Evolutionary conservation across 1,139 yeast species (phyloP), one percentile per base, ranked within the genome.

Genomic region (Taphrina populina): DNA sequence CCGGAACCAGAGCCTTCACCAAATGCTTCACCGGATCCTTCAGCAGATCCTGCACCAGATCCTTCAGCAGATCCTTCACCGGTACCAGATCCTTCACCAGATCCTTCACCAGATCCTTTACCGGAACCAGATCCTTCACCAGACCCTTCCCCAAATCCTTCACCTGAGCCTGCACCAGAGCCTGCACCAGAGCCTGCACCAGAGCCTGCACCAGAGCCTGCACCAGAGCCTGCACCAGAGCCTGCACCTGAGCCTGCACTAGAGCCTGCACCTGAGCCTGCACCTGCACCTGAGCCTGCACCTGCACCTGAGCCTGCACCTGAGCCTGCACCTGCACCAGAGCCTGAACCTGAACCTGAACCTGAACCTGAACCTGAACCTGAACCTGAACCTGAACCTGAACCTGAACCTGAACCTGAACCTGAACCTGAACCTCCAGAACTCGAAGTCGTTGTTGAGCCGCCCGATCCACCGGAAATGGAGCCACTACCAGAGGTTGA

Each of bases 261-360:
- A 13, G 13, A 13, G 15, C 41, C 41, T 10, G 23, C 6, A 5
- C 41, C 41, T 15, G 4, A 7, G 5, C 41, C 41, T 17, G 23
- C 21, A 7, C 41, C 41, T 5, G 15, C 8, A 11, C 41, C 41
- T 17, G n/a, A 21, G 24, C 41, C 41, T 17, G 10, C 7, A 5
- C 41, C 41, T 10, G 23, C 21, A 36, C 41, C 41, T 7, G 10
- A 8, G 5, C 41, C 41, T 17, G 10, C 21, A 19, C 41, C 41
- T 11, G 24, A 6, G 7, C 41, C 41, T 10, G 7, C 23, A 17
- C 41, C 41, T 7, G 24, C 15, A 7, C 41, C 41, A 36, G 23
- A 8, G 13, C 36, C 36, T 10, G 10, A 8, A 11, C 30, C 30
- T 8, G 30, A 27, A 11, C 30, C 30, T 27, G 30, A 27, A 8